A percentile compares a stretch with the other conserved stretches of the same genome.
phyloP scores from a whole-genome alignment of 1,139 yeast species.

The Yamadazyma trypodendri region DNA sequence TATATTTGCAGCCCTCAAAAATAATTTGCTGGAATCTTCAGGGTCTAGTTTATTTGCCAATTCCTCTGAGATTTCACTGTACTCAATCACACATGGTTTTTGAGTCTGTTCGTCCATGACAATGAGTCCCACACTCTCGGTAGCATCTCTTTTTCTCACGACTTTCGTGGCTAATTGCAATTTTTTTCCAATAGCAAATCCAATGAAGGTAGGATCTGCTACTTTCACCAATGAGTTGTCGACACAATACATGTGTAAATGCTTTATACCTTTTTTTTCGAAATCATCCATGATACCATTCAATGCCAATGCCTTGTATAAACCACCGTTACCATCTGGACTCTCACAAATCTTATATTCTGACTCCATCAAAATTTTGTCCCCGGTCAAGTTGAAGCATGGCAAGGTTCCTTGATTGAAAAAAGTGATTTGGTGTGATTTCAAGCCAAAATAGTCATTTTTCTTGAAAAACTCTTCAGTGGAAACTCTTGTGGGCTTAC shows the following conservation, averaged over 20 bases:
- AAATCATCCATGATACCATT: conserved; percentile 72
- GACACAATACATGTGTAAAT: conserved; percentile 94
- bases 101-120: conserved; percentile 62
- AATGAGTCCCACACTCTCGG: conserved; percentile 89
- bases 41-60: conserved; percentile 62
- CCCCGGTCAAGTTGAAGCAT: conserved; percentile 73
- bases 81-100: conserved; percentile 90
- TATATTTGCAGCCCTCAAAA: conserved; percentile 91
- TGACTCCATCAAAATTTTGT: conserved; percentile 62
- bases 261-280: conserved; percentile 68
- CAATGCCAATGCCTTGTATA: conserved; percentile 76
- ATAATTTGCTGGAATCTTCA: conserved; percentile 52
- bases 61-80: conserved; percentile 81
- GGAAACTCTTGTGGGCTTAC: conserved; percentile 76
- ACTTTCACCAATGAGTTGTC: conserved; percentile 91
- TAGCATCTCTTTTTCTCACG: conserved; percentile 86
- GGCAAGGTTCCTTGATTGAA: conserved; percentile 97
- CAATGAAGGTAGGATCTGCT: conserved; percentile 92
- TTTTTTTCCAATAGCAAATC: conserved; percentile 68
- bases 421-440: conserved; percentile 58
- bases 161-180: conserved; percentile 90
- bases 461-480: conserved; percentile 72
- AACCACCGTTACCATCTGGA: conserved; percentile 98
- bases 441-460: conserved; percentile 70
- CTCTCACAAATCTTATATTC: conserved; percentile 66